Base-by-base conservation (phyloP, 225 moss, liverwort and hornwort species). In the Physcomitrellopsis africana region DNA sequence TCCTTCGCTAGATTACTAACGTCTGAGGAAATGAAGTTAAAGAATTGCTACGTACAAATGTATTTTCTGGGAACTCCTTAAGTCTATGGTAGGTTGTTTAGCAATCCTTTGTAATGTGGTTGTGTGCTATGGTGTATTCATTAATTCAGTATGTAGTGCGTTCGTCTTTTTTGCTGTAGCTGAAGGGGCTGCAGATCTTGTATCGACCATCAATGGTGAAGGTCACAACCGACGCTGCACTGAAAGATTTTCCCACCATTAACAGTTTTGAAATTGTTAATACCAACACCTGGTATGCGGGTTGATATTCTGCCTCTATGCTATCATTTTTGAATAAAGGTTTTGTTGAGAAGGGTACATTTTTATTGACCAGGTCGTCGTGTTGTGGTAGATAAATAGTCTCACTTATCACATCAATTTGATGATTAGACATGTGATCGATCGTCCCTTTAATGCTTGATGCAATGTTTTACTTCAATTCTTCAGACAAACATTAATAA, bases 181-280 rank as follows among this genome's bases (percentile, higher is more conserved):
- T 88, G 15, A 61, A 67, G 5, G 16, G 48, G 8, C 77, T 80
- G 27, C 82, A 80, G 9, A 82, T 88, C 46, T 1, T 16, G 6
- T 79, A 11, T 3, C 74, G 75, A 29, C 37, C 20, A 4, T 88
- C 88, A 0, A 82, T 83, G 88, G 41, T 42, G 37, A 85, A 88
- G 78, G 78, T 88, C 24, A 5, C 32, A 24, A 1, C 69, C 37
- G 73, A 85, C 64, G 29, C 51, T 6, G 43, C 12, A 16, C 42
- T 82, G 12, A 11, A 16, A 9, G 59, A 41, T 19, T 75, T 57
- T 19, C 14, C 27, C 10, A 78, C 83, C 9, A 53, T 83, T 43
- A 81, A 72, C 41, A 82, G 70, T 15, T 75, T 88, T 32, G 88
- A 85, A 52, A 43, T 88, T 16, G 77, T 85, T 32, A 80, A 69